Base-by-base conservation (phyloP, 805 yeast species). In the Candida maris region DNA sequence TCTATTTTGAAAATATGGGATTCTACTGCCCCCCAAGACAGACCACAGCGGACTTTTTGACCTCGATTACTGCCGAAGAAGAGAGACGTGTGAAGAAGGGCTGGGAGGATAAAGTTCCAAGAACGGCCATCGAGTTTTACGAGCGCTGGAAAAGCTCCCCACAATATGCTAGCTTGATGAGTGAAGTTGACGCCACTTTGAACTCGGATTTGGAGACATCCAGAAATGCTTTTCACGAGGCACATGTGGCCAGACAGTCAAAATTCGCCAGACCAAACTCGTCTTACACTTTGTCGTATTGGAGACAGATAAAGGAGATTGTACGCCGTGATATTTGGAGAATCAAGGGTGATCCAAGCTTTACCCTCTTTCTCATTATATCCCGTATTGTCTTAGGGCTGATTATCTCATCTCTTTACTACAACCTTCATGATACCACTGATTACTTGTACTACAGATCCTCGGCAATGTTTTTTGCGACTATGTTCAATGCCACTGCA, bases 391-490 rank as follows among this genome's bases (percentile, higher is more conserved):
- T 65, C 6, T 75, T 77, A 77, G 75, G 77, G 20, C 59, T 79
- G 38, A 57, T 78, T 27, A 52, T 75, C 27, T 66, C 79, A 20
- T 77, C 84, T 2, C 67, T 79, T 48, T 79, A 76, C 47, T 77
- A 73, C 56, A 73, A 77, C 45, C 49, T 74, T 38, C 34, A 45
- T 4, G 43, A 52, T 15, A 52, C 52, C 23, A 70, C 82, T 1
- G 58, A 48, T 1, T 67, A 77, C 1, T 72, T 77, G 45, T 75
- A 68, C 53, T 64, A 59, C 47, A 65, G 86, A 54, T 71, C 78
- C 48, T 77, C 85, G 31, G 70, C 80, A 26, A 64, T 82, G 68
- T 83, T 82, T 61, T 79, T 79, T 54, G 78, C 81, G 20, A 67
- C 74, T 30, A 62, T 78, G 50, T 78, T 75, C 57, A 77, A 77